These are phyloP conservation scores for Exophiala viscosa DNA, from an alignment of 2,329 filamentous ascomycete genomes.

Conservation along the genomic window DNA sequence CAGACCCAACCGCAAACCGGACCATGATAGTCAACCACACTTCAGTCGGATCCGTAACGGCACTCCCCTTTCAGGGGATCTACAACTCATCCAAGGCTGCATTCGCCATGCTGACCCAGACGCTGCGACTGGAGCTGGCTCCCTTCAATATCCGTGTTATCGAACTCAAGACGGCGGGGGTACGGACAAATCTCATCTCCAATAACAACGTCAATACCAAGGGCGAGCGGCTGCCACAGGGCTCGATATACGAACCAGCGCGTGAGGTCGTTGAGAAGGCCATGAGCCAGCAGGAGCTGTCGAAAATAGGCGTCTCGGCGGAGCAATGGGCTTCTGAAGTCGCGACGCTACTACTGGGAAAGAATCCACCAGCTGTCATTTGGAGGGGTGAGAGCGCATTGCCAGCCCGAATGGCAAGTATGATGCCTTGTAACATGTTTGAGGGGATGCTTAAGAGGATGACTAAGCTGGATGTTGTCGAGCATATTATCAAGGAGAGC, in stretches of 20 bases:
- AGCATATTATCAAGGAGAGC: neutral
- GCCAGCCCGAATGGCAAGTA: neutral
- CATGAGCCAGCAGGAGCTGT: neutral
- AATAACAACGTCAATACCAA: neutral
- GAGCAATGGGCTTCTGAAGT: slow-evolving; percentile 6
- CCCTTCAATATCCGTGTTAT: slow-evolving; percentile 32
- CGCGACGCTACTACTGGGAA: neutral
- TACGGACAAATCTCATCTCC: slow-evolving; percentile 21
- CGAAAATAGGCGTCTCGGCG: neutral
- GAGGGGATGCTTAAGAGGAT: slow-evolving; percentile 6
- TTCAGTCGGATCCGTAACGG: slow-evolving; percentile 31
- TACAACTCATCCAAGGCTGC: slow-evolving; percentile 36
- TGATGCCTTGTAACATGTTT: neutral
- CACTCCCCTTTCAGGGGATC: slow-evolving; percentile 33
- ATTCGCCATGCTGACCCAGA: slow-evolving; percentile 28
- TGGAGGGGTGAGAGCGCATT: neutral
- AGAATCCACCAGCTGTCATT: neutral
- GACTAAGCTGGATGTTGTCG: slow-evolving; percentile 1
- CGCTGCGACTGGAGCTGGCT: slow-evolving; percentile 32
- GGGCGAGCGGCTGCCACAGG: neutral
- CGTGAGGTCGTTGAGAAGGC: slow-evolving; percentile 8
- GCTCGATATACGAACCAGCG: slow-evolving; percentile 12
- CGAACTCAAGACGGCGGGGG: slow-evolving; percentile 28
- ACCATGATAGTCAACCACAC: slow-evolving; percentile 37
- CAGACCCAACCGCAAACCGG: neutral